These are phyloP conservation scores for Syncephalastrum contaminatum DNA, from an alignment of 371 early-diverging fungal species.

Conservation along the genomic window DNA sequence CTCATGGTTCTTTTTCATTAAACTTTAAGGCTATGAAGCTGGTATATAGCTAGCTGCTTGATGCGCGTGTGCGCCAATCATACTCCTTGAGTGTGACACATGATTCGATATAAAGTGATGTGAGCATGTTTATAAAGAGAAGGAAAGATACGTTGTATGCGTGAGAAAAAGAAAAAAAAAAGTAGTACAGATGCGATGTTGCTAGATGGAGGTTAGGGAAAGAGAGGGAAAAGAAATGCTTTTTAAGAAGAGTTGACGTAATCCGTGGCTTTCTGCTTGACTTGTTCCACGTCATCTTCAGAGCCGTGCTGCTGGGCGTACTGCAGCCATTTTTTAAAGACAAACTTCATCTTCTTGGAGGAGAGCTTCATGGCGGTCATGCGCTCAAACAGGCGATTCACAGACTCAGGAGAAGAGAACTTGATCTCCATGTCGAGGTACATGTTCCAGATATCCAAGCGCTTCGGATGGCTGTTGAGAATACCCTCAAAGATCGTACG, in stretches of 20 bases:
- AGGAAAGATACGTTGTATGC: too few species aligned
- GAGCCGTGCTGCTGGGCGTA: constrained; percentile 89
- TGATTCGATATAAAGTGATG: too few species aligned
- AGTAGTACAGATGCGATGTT: too few species aligned
- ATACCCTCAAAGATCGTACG: constrained; percentile 96
- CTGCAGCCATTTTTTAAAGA: constrained; percentile 95
- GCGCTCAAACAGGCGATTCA: constrained; percentile 87
- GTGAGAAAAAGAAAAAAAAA: too few species aligned
- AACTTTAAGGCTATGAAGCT: too few species aligned
- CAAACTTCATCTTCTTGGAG: constrained; percentile 97
- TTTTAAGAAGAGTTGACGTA: constrained; percentile 69
- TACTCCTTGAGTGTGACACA: too few species aligned
- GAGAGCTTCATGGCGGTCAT: constrained; percentile 83
- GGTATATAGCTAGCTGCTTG: too few species aligned
- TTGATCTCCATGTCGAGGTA: constrained; percentile 95
- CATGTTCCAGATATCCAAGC: constrained; percentile 93
- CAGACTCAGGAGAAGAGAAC: not conserved
- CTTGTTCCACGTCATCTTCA: constrained; percentile 76
- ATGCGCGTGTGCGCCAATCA: too few species aligned
- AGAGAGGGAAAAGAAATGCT: too few species aligned
- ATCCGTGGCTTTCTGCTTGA: constrained; percentile 82
- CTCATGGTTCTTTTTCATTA: too few species aligned
- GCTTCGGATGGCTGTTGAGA: constrained; percentile 88
- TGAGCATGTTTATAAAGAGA: too few species aligned
- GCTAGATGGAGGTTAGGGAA: too few species aligned